phyloP scores from a whole-genome alignment of 2,329 filamentous ascomycete genomes.

The Plectosphaerella cucumerina region DNA sequence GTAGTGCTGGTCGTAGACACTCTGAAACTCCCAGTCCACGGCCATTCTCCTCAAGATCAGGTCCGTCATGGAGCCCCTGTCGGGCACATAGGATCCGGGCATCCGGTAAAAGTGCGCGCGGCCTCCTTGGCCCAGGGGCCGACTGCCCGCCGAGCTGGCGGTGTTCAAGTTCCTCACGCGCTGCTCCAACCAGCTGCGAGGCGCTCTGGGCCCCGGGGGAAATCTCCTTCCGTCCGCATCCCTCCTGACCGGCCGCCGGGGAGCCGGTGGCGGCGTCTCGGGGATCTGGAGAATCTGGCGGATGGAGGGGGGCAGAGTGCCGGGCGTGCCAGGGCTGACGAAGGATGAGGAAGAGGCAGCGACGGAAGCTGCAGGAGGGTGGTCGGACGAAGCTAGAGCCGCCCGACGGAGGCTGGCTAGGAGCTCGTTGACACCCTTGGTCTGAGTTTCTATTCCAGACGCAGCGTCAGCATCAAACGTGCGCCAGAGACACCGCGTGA shows the following conservation, averaged over 20 bases:
- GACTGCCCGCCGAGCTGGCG: not conserved
- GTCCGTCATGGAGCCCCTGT: constrained; percentile 45
- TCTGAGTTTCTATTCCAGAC: constrained; percentile 24
- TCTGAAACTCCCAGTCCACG: constrained; percentile 50
- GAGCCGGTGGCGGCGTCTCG: constrained; percentile 48
- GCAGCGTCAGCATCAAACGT: constrained; percentile 5
- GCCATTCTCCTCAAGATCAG: constrained; percentile 46
- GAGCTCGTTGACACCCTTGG: constrained; percentile 54
- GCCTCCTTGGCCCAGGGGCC: constrained; percentile 4
- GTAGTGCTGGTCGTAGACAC: constrained; percentile 52
- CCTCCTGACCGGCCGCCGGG: constrained; percentile 38
- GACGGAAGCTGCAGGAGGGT: constrained; percentile 1
- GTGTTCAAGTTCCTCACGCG: constrained; percentile 17
- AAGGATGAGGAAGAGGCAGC: constrained; percentile 11
- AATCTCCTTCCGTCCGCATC: constrained; percentile 45
- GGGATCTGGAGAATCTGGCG: constrained; percentile 56
- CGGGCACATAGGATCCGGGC: constrained; percentile 41
- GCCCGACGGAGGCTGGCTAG: constrained; percentile 52
- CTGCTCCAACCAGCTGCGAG: constrained; percentile 48
- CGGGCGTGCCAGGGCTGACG: constrained; percentile 17
- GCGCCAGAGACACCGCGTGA: too few relatives aligned
- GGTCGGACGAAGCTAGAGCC: constrained; percentile 19
- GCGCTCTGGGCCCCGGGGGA: constrained; percentile 56
- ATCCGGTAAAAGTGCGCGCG: constrained; percentile 23
- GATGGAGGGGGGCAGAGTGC: constrained; percentile 50